Base-by-base conservation (phyloP, 1,284 basidiomycete genomes). In the Kwoniella shivajii region DNA sequence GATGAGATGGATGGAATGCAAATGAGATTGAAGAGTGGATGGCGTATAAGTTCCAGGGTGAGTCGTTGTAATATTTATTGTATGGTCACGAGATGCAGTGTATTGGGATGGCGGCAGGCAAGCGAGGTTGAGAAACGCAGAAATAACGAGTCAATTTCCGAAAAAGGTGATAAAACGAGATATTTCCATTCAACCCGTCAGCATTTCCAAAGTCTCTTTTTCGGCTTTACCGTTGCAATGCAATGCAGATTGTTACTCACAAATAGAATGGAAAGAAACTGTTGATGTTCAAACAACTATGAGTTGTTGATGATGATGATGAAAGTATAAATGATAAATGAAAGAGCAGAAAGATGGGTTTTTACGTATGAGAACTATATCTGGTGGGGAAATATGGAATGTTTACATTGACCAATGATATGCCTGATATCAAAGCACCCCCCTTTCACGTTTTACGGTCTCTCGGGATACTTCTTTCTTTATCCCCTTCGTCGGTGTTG, bases 31-130 rank as follows among this genome's bases (percentile, higher is more conserved):
- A 33, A 41, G 24, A 11, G 31, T 30, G 41, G 29, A 51, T 50
- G 55, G 55, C 43, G 55, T 27, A 38, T 51, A 54, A 33, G 55
- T 55, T 55, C 53, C 53, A 55, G 53, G 53, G 53, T 49, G 53
- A 55, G 38, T 51, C 49, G 49, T 13, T 31, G 34, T 22, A 16
- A n/a, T 36, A 27, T 16, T 18, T 20, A n/a, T 27, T 22, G 39
- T 37, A 30, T 42, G 39, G 20, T 33, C 49, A 51, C 49, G 33
- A 33, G 49, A 42, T 14, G 26, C 20, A 44, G 41, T 31, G 22
- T 20, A 31, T 18, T 14, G 13, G 22, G 36, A 26, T 16, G 37
- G 34, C 26, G 26, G 37, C 20, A 30, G 33, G 13, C 13, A 33
- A 22, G 18, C 24, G 20, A 39, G 38, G 14, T n/a, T 9, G 22